These are phyloP conservation scores for Sonneratia alba DNA, from an alignment of 345 rosid genomes.

Conservation along the genomic window DNA sequence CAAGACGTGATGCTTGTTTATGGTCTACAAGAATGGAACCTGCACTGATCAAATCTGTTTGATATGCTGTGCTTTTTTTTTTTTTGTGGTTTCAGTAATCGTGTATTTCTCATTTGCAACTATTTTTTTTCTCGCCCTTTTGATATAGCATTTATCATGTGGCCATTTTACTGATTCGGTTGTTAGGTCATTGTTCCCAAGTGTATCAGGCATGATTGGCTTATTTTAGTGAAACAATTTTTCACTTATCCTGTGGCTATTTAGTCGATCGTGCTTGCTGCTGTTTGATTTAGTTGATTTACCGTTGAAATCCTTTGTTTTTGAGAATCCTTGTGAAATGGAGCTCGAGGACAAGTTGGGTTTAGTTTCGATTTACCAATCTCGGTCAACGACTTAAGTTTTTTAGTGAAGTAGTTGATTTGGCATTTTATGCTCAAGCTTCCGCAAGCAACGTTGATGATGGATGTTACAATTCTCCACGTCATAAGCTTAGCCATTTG, in stretches of 20 bases:
- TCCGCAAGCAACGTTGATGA: too few relatives aligned
- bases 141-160: background rate
- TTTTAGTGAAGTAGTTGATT: too few relatives aligned
- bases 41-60: background rate
- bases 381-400: background rate
- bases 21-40: background rate
- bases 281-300: background rate
- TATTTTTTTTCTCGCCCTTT: background rate
- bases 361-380: too few relatives aligned
- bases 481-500: too few relatives aligned
- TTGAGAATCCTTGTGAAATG: too few relatives aligned
- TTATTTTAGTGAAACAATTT: background rate
- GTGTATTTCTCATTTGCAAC: background rate
- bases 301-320: too few relatives aligned
- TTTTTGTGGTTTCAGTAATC: background rate
- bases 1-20: background rate
- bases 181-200: background rate
- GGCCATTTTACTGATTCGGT: background rate
- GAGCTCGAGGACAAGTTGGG: too few relatives aligned
- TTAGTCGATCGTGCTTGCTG: background rate
- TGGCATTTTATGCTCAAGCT: too few relatives aligned
- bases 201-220: background rate
- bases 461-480: too few relatives aligned
- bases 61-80: background rate
- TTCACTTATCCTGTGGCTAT: background rate